Base-by-base conservation (phyloP, 306 rosid species). In the Rosa rugosa region DNA sequence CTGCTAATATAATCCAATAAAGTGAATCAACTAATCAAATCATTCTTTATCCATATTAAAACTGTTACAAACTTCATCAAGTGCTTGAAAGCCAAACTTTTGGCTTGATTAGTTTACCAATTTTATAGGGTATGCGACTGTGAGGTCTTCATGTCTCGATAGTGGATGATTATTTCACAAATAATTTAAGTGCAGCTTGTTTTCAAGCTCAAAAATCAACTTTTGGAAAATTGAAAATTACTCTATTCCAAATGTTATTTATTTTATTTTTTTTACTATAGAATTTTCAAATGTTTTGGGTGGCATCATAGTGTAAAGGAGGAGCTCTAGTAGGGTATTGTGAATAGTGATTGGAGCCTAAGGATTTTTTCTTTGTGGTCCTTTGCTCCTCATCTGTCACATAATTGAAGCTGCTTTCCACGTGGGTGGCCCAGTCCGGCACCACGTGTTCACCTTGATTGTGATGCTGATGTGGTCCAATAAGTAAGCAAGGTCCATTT, bases 391-490 rank as follows among this genome's bases (percentile, higher is more conserved):
- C 64, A 57, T 46, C 41, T 13, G 80, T 80, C 83, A 67, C 80
- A 80, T 89, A 84, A 85, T 89, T 85, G 81, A 85, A 77, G 25
- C 76, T 49, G 63, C 79, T 86, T 85, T 82, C 87, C 92, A 89
- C 81, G 80, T 82, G 79, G 84, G 87, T 64, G 80, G 80, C 62
- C 70, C 80, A 77, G 1, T 27, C 41, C 41, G 1, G 36, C 56
- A 77, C 78, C 91, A 79, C 77, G 88, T 90, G 84, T 85, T 36
- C 70, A 42, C 57, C 69, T 36, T 47, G 65, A 62, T 72, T 3
- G 77, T 64, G 73, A 56, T 80, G 86, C 76, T 80, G 59, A 53
- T 25, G 84, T 79, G 81, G 83, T 75, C 79, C 88, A 38, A 69
- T 60, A 47, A n/a, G 79, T 79, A 75, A 80, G 77, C 79, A 73